Percentiles rank a stretch among this genome's conserved stretches.
phyloP scores from a whole-genome alignment of 2,329 filamentous ascomycete species.

The Xylariaceae sp. region DNA sequence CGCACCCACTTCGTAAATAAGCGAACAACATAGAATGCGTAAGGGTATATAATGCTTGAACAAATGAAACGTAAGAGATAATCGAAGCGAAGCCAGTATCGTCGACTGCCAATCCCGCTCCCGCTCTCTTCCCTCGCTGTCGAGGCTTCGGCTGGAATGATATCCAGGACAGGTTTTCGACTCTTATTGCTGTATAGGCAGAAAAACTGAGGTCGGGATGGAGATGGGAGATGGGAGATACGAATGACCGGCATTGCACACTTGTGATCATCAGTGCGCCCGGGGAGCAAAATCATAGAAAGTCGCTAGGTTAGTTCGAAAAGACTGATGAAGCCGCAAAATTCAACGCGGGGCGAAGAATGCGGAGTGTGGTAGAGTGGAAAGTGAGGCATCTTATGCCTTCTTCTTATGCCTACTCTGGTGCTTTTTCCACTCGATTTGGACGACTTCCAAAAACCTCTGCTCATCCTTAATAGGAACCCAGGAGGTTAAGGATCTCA shows the following conservation, averaged over 20 bases:
- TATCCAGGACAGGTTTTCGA: too few relatives aligned
- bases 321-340: too few relatives aligned
- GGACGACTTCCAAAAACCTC: slow-evolving; percentile 82
- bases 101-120: slow-evolving; percentile 9
- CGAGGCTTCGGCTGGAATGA: too few relatives aligned
- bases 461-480: slow-evolving; percentile 93
- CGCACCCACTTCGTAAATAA: slow-evolving; percentile 7
- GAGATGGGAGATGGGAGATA: too few relatives aligned
- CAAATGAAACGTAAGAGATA: slow-evolving; percentile 17
- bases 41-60: slow-evolving; percentile 23
- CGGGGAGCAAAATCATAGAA: too few relatives aligned
- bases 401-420: slow-evolving; percentile 42
- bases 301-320: too few relatives aligned
- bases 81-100: slow-evolving; percentile 3
- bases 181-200: too few relatives aligned
- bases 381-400: slow-evolving; percentile 25
- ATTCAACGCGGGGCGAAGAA: too few relatives aligned
- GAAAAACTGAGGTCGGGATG: slow-evolving; percentile 17
- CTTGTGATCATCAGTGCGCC: too few relatives aligned
- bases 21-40: slow-evolving; percentile 20
- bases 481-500: slow-evolving; percentile 94
- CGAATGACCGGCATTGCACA: too few relatives aligned
- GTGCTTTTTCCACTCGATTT: slow-evolving; percentile 75
- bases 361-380: slow-evolving; percentile 8
- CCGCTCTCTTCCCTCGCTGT: slow-evolving; percentile 6